Evolutionary conservation across 129 eudicot genomes (phyloP).

Genomic region (Solidago caesia): DNA sequence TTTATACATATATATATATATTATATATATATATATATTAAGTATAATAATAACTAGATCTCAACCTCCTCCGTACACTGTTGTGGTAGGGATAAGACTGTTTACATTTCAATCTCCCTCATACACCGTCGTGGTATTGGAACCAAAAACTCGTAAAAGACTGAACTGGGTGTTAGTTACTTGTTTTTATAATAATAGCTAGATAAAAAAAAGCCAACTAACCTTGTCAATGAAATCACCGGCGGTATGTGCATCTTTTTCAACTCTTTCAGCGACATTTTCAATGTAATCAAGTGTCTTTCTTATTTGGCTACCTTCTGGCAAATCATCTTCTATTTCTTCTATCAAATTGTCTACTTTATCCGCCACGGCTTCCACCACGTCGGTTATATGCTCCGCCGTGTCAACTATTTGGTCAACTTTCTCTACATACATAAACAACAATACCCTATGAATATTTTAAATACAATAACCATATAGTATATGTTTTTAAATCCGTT

Average conservation of each 20-base stretch:
- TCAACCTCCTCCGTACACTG: too few species aligned
- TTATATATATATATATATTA: too few species aligned
- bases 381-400: slow-evolving; percentile 44
- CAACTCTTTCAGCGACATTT: slow-evolving; percentile 41
- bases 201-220: neutral
- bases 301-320: slow-evolving; percentile 43
- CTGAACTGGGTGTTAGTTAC: too few species aligned
- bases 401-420: slow-evolving; percentile 32
- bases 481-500: too few species aligned
- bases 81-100: too few species aligned
- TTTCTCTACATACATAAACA: slow-evolving; percentile 14
- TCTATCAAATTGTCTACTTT: slow-evolving; percentile 56
- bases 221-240: slow-evolving; percentile 58
- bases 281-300: slow-evolving; percentile 39
- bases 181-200: too few species aligned
- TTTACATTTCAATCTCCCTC: too few species aligned
- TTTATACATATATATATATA: too few species aligned
- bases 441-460: neutral
- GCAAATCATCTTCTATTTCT: slow-evolving; percentile 42
- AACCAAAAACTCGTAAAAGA: too few species aligned
- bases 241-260: slow-evolving; percentile 37
- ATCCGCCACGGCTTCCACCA: slow-evolving; percentile 50
- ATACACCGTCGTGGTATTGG: too few species aligned
- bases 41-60: too few species aligned
- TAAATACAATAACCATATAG: neutral